Evolutionary conservation across 345 rosid species (phyloP).

Genomic region (Kandelia obovata): DNA sequence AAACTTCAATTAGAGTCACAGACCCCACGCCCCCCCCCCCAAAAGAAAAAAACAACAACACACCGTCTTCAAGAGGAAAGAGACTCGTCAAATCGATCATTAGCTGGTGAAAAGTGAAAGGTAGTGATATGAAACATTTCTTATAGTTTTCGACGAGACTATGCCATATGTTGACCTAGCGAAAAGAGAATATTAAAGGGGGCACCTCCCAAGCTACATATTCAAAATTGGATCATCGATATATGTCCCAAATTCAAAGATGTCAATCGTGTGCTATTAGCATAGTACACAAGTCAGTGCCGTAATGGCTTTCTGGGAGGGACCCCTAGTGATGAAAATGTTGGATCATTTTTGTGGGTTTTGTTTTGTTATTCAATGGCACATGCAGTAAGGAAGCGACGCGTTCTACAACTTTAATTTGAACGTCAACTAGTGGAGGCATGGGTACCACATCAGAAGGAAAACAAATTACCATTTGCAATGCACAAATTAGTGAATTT

Average conservation of each 20-base stretch:
- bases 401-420: conserved; percentile 7
- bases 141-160: not conserved
- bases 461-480: not conserved
- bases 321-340: conserved; percentile 16
- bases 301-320: conserved; percentile 22
- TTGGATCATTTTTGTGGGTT: conserved; percentile 17
- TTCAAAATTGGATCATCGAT: no score
- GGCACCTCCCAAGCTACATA: no score
- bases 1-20: no score
- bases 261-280: conserved; percentile 38
- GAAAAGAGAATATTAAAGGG: not conserved
- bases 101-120: not conserved
- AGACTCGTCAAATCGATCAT: not conserved
- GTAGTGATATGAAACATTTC: not conserved
- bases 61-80: not conserved
- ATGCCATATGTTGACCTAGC: not conserved
- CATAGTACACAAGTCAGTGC: conserved; percentile 10
- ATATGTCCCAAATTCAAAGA: conserved; percentile 30
- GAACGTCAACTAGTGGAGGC: conserved; percentile 18
- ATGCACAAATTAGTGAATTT: conserved; percentile 17
- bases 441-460: conserved; percentile 32
- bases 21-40: no score
- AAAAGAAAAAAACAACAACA: no score
- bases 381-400: conserved; percentile 26
- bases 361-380: not conserved